Evolutionary conservation across 2,329 filamentous ascomycete species (phyloP).

Genomic region (Ceratocystis smalleyi): DNA sequence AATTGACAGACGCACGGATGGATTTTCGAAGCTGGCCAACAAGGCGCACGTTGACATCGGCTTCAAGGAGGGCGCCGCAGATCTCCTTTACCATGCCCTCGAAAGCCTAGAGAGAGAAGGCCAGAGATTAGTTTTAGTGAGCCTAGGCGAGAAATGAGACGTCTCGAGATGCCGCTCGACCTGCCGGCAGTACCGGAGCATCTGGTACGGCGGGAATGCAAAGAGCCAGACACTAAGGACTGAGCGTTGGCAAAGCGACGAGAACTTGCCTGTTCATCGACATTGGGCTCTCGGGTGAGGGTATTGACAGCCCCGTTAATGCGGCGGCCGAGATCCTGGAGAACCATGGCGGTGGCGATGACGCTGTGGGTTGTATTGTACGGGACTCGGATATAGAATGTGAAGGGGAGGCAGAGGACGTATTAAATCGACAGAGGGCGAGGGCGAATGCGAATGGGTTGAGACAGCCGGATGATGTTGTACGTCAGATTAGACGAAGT

Average conservation of each 20-base stretch:
- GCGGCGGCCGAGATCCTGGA: conserved; percentile 95
- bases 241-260: not conserved
- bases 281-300: conserved; percentile 76
- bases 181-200: not conserved
- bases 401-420: too few species aligned
- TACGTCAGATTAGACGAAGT: not conserved
- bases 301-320: conserved; percentile 95
- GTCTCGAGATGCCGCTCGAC: not conserved
- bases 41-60: conserved; percentile 92
- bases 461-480: not conserved
- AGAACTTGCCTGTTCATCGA: conserved; percentile 72
- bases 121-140: conserved; percentile 11
- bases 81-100: conserved; percentile 98
- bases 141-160: not conserved
- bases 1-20: conserved; percentile 81
- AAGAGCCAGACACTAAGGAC: too few species aligned
- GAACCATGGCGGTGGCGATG: conserved; percentile 53
- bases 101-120: conserved; percentile 49
- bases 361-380: not conserved
- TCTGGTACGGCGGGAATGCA: not conserved
- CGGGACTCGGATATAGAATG: too few species aligned
- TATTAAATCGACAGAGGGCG: not conserved
- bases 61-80: conserved; percentile 83
- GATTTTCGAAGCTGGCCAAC: conserved; percentile 84
- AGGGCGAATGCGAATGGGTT: not conserved